Evolutionary conservation across 2,329 filamentous ascomycete genomes (phyloP).

Genomic region (Plenodomus lindquistii): DNA sequence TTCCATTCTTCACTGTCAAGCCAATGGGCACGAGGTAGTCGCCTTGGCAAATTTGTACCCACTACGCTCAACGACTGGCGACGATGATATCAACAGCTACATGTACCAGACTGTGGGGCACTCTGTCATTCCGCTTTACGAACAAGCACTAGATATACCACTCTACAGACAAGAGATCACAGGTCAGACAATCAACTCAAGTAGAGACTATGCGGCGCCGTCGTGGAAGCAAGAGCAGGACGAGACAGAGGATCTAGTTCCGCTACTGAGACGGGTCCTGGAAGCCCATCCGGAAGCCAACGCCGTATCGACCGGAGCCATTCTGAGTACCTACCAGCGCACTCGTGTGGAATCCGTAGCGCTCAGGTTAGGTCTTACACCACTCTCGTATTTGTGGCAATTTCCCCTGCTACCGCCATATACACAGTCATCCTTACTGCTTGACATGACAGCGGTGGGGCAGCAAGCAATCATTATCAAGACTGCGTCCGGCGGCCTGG

Average conservation of each 20-base stretch:
- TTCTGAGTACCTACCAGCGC: constrained; percentile 92
- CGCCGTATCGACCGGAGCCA: constrained; percentile 87
- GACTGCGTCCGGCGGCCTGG: constrained; percentile 86
- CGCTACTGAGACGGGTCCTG: constrained; percentile 71
- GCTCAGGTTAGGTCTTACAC: constrained; percentile 76
- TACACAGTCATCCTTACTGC: constrained; percentile 61
- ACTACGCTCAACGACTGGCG: constrained; percentile 27
- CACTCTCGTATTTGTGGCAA: constrained; percentile 91
- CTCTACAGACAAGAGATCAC: constrained; percentile 79
- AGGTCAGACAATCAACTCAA: constrained; percentile 71
- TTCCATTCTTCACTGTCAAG: constrained; percentile 85
- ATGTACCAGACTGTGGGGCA: constrained; percentile 99
- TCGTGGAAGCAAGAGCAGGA: constrained; percentile 53
- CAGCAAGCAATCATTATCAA: constrained; percentile 93
- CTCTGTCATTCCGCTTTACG: constrained; percentile 82
- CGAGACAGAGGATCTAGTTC: constrained; percentile 86
- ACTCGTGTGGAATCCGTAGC: constrained; percentile 94
- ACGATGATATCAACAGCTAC: constrained; percentile 86
- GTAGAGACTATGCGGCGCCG: constrained; percentile 66
- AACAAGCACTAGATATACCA: constrained; percentile 75
- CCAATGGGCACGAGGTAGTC: constrained; percentile 81
- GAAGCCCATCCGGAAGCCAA: constrained; percentile 76
- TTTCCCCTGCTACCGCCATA: constrained; percentile 72
- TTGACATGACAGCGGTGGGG: constrained; percentile 77
- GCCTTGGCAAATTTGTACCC: constrained; percentile 90